Evolutionary conservation across 148 eudicot species (phyloP).

Genomic region (Persicaria maculosa): DNA sequence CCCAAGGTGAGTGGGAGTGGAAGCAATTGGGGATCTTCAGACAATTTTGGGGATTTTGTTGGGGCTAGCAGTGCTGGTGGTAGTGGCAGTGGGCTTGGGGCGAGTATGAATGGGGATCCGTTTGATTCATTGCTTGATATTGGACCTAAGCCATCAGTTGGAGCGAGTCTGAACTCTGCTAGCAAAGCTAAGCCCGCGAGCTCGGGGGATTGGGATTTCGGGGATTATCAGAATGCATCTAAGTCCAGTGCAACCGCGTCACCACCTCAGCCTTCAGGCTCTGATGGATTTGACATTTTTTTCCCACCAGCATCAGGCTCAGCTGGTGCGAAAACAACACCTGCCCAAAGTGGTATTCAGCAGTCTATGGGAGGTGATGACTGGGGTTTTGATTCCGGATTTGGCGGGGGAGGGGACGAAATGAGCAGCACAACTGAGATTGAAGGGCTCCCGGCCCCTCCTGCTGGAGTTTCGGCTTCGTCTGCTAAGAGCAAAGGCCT

Average conservation of each 20-base stretch:
- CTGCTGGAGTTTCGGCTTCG: conserved; percentile 63
- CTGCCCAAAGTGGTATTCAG: conserved; percentile 26
- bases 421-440: conserved; percentile 57
- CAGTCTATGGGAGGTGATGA: conserved; percentile 59
- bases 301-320: conserved; percentile 32
- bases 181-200: conserved; percentile 25
- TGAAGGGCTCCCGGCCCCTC: conserved; percentile 94
- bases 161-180: conserved; percentile 29
- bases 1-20: conserved; percentile 36
- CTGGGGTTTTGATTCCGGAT: conserved; percentile 47
- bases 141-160: conserved; percentile 40
- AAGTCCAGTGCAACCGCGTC: conserved; percentile 29
- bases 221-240: conserved; percentile 52
- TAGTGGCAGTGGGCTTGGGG: conserved; percentile 31
- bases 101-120: conserved; percentile 48
- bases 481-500: conserved; percentile 71
- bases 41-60: conserved; percentile 22
- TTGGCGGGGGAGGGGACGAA: conserved; percentile 41
- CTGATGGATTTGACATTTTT: conserved; percentile 49
- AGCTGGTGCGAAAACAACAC: conserved; percentile 22
- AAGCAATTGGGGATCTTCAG: conserved; percentile 24
- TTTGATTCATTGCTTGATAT: conserved; percentile 69
- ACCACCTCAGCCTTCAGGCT: conserved; percentile 29
- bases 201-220: conserved; percentile 40
- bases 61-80: conserved; percentile 26